Conservation (phyloP, 495 filamentous ascomycete genomes). For the Penicillium lagena region DNA sequence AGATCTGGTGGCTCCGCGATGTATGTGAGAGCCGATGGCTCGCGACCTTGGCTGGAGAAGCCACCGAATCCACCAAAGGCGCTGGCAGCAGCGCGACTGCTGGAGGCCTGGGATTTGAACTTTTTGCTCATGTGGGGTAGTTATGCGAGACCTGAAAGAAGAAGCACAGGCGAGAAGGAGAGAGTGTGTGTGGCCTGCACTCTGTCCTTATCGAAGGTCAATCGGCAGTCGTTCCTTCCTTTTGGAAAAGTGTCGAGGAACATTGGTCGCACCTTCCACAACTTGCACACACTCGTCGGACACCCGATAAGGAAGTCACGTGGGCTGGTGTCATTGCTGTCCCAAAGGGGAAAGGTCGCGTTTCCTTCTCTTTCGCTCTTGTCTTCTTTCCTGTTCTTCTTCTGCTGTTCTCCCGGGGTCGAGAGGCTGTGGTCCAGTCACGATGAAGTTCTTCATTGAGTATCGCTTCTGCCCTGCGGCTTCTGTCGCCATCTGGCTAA, state of each 20-base stretch:
- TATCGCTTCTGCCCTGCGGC: conserved; percentile 18
- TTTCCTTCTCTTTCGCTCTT: background rate
- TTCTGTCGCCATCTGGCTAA: conserved; percentile 1
- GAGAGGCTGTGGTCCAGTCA: conserved; percentile 30
- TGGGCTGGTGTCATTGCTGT: conserved; percentile 34
- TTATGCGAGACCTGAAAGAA: conserved; percentile 25
- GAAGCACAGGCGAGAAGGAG: conserved; percentile 1
- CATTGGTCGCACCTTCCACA: background rate
- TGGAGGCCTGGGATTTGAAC: conserved; percentile 68
- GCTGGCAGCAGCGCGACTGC: conserved; percentile 54
- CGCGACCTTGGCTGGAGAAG: conserved; percentile 34
- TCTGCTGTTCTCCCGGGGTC: conserved; percentile 8
- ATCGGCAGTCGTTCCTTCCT: background rate
- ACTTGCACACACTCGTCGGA: conserved; percentile 7
- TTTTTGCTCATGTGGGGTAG: conserved; percentile 58
- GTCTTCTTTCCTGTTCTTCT: conserved; percentile 1
- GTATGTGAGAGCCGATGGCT: conserved; percentile 67
- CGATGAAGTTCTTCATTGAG: conserved; percentile 98
- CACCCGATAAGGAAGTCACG: conserved; percentile 33
- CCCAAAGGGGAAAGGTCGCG: conserved; percentile 28
- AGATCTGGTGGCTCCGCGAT: conserved; percentile 80
- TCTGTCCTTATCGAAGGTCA: no score
- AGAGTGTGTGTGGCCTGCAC: no score
- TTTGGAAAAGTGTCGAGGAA: background rate
- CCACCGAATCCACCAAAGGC: conserved; percentile 43